These are phyloP conservation scores for Tirmania nivea DNA, from an alignment of 495 filamentous ascomycete genomes.

Conservation along the genomic window DNA sequence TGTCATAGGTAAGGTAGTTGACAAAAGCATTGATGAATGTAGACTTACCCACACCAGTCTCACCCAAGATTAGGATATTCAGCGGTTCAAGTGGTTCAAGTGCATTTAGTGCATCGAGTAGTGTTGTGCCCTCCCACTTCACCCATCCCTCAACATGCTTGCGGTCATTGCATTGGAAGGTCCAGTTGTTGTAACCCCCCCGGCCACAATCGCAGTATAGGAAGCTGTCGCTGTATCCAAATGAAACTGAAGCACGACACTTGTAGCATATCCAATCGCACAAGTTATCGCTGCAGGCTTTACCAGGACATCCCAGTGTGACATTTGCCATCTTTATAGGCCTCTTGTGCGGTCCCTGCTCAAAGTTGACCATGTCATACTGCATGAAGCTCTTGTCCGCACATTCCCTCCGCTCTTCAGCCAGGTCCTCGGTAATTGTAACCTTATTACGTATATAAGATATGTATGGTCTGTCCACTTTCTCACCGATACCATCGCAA, in stretches of 20 bases:
- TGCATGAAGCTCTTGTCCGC: slow-evolving; percentile 12
- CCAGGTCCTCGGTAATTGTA: slow-evolving; percentile 6
- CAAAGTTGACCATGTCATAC: slow-evolving; percentile 2
- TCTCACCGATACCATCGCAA: slow-evolving; percentile 6
- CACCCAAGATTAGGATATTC: slow-evolving; percentile 27
- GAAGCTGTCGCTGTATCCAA: slow-evolving; percentile 16
- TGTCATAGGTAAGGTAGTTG: slow-evolving; percentile 23
- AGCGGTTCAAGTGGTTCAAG: slow-evolving; percentile 15
- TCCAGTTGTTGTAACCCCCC: slow-evolving; percentile 5
- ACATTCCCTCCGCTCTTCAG: slow-evolving; percentile 9
- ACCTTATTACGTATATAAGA: slow-evolving; percentile 4
- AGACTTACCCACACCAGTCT: slow-evolving; percentile 26
- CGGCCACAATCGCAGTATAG: slow-evolving; percentile 25
- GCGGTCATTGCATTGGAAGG: slow-evolving; percentile 20
- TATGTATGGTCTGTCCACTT: slow-evolving; percentile 7
- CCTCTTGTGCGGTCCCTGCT: slow-evolving; percentile 1
- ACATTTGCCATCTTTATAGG: slow-evolving; percentile 15
- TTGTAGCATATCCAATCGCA: slow-evolving; percentile 18
- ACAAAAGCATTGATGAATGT: slow-evolving; percentile 28
- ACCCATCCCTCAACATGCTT: slow-evolving; percentile 8
- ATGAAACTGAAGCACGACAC: slow-evolving; percentile 19
- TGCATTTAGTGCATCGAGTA: neutral
- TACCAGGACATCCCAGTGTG: slow-evolving; percentile 19
- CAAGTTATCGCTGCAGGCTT: slow-evolving; percentile 5
- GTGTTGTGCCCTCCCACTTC: neutral